A percentile compares a stretch with the other conserved stretches of the same genome.
Conservation (phyloP, 768 basidiomycete species). For the Lactifluus subvellereus region DNA sequence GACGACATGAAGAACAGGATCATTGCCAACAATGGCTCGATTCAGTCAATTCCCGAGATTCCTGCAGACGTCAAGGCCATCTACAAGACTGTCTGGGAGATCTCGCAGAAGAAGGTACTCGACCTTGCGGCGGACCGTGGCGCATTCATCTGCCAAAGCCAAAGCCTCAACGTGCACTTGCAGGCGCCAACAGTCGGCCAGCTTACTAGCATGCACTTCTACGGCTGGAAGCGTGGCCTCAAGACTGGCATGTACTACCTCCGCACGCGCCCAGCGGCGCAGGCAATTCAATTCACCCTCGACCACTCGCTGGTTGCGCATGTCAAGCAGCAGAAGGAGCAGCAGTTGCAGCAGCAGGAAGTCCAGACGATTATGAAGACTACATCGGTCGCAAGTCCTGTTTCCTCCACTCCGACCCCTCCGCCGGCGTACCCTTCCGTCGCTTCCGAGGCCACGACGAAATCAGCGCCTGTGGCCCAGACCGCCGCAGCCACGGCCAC, state of each 20-base stretch:
- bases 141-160: slow-evolving; percentile 95
- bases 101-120: slow-evolving; percentile 96
- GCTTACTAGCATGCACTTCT: slow-evolving; percentile 95
- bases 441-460: neutral
- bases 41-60: slow-evolving; percentile 83
- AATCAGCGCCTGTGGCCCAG: neutral
- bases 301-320: slow-evolving; percentile 73
- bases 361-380: neutral
- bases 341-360: slow-evolving; percentile 15
- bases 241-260: slow-evolving; percentile 99
- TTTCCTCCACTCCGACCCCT: neutral
- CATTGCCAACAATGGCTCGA: slow-evolving; percentile 89
- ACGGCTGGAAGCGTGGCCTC: slow-evolving; percentile 99
- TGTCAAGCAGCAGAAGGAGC: slow-evolving; percentile 43
- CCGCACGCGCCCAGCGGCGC: slow-evolving; percentile 87
- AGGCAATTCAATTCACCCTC: slow-evolving; percentile 97
- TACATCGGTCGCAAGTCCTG: neutral
- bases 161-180: slow-evolving; percentile 91
- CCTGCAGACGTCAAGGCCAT: slow-evolving; percentile 92
- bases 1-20: slow-evolving; percentile 99
- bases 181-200: slow-evolving; percentile 86
- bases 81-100: slow-evolving; percentile 99
- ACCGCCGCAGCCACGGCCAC: neutral
- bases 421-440: slow-evolving; percentile 6
- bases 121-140: slow-evolving; percentile 99